Conservation (phyloP, 148 eudicot genomes). For the Selenicereus undatus region DNA sequence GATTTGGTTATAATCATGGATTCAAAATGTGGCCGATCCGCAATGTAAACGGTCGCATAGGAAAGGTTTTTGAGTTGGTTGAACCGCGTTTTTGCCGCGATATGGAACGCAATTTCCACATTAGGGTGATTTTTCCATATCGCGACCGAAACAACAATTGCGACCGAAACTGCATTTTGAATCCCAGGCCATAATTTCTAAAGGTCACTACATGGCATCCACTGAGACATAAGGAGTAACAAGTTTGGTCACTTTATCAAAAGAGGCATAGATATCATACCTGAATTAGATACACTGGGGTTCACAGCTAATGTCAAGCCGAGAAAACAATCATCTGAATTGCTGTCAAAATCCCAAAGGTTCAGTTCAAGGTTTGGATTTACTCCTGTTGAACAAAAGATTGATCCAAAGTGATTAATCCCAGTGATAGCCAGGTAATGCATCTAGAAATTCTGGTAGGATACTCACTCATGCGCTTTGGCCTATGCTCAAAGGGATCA, state of each 20-base stretch:
- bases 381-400: constrained; percentile 37
- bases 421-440: not conserved
- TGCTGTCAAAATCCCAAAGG: constrained; percentile 74
- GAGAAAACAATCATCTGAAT: constrained; percentile 80
- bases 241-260: not conserved
- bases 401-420: constrained; percentile 3
- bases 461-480: constrained; percentile 42
- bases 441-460: not conserved
- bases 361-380: constrained; percentile 88
- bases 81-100: too few relatives aligned
- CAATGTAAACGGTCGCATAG: too few relatives aligned
- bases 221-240: not conserved
- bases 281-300: constrained; percentile 59
- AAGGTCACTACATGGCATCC: not conserved
- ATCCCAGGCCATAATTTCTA: not conserved
- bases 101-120: too few relatives aligned
- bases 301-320: constrained; percentile 85
- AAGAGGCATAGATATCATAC: constrained; percentile 38
- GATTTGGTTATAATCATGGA: not conserved
- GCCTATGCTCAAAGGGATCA: constrained; percentile 51
- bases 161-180: too few relatives aligned
- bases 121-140: too few relatives aligned
- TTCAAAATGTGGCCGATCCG: too few relatives aligned
- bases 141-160: too few relatives aligned
- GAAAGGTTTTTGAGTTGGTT: too few relatives aligned